Base-by-base conservation (phyloP, 345 rosid species). In the Noccaea bulbosa region DNA sequence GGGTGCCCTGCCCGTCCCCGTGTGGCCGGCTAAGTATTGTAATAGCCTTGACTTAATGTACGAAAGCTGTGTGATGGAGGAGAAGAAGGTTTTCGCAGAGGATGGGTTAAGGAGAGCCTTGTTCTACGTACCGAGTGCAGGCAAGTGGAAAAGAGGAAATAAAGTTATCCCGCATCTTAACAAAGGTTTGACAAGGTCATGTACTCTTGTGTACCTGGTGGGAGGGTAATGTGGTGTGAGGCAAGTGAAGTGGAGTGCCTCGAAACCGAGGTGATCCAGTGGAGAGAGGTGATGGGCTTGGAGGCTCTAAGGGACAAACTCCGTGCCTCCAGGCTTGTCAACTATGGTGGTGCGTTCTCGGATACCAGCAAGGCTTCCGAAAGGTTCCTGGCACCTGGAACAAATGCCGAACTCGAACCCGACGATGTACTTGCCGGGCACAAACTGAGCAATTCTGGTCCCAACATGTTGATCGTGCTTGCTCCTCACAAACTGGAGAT, bases 381-480 rank as follows among this genome's bases (percentile, higher is more conserved):
- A 30, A 52, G 35, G 10, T 37, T 1, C 3, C 4, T 17, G 20
- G 20, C 20, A 17, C 20, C 20, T 17, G 39, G 8, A 5, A 0
- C 3, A 12, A 1, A 11, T 41, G 43, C 16, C 5, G 15, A 22
- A 24, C 4, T 3, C 7, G 2, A 0, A 2, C 5, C 8, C 11
- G 27, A 56, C 12, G 22, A 10, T 8, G 7, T 16, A 1, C 44
- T 56, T 56, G 44, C 61, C 0, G 45, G 45, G 14, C 8, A 57
- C 30, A 57, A 16, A 37, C 45, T 57, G 7, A 57, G 62, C 22
- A 57, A 16, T 44, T 57, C 15, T 57, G 46, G 62, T 57, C 11
- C 62, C 10, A 57, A 57, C 30, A 35, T 35, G 62, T 37, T 56
- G 8, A 7, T 56, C 45, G 62, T 57, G 12, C 41, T 55, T 33